phyloP scores from a whole-genome alignment of 257 asterid species.

The Henckelia pumila region DNA sequence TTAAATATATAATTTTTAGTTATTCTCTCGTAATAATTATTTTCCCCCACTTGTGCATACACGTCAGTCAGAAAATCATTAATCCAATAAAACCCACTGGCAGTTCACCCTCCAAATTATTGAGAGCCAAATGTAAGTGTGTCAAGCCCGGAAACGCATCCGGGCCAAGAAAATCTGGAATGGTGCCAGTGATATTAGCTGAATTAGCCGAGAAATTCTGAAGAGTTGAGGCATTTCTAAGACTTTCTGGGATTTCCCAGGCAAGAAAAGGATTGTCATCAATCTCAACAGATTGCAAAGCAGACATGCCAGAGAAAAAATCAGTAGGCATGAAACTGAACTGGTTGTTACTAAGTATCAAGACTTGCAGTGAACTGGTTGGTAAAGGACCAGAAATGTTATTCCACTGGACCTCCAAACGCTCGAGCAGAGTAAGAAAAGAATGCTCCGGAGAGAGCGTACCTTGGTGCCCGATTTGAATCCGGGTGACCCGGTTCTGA shows the following conservation, averaged over 20 bases:
- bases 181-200: conserved; percentile 60
- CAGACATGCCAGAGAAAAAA: conserved; percentile 76
- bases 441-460: conserved; percentile 66
- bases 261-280: conserved; percentile 66
- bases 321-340: conserved; percentile 66
- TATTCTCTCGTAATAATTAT: too few species aligned
- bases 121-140: conserved; percentile 78
- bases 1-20: too few species aligned
- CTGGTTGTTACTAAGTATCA: conserved; percentile 67
- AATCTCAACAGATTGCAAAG: conserved; percentile 66
- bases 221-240: conserved; percentile 59
- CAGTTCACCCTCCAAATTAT: conserved; percentile 66
- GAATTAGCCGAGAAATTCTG: conserved; percentile 77
- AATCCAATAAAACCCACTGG: conserved; percentile 61
- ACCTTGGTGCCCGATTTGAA: conserved; percentile 85
- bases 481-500: conserved; percentile 70
- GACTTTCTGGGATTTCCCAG: conserved; percentile 69
- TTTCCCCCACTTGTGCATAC: too few species aligned
- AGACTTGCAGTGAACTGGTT: conserved; percentile 46
- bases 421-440: conserved; percentile 54
- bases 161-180: conserved; percentile 63
- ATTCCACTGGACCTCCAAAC: conserved; percentile 83
- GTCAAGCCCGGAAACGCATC: conserved; percentile 71
- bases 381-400: conserved; percentile 85
- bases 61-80: too few species aligned